These are phyloP conservation scores for Dentipellis sp. DNA, from an alignment of 768 basidiomycete species.

Conservation along the genomic window DNA sequence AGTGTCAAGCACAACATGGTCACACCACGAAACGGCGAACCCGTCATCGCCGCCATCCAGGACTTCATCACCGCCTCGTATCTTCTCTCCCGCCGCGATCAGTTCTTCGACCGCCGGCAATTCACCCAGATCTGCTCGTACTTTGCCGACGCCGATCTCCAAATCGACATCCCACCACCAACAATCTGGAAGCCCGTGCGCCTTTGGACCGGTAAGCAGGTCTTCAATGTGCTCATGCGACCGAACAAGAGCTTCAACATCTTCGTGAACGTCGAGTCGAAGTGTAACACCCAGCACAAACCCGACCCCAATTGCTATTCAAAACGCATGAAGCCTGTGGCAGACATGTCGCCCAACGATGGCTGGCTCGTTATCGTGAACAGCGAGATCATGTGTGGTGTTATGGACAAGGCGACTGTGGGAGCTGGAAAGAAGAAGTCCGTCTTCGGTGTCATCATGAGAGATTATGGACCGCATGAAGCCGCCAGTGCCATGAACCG, in stretches of 20 bases:
- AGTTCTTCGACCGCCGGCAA: constrained; percentile 86
- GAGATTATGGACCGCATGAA: constrained; percentile 93
- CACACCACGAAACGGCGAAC: constrained; percentile 96
- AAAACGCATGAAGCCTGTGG: constrained; percentile 46
- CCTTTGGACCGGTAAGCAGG: constrained; percentile 97
- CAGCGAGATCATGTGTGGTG: constrained; percentile 98
- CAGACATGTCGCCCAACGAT: constrained; percentile 92
- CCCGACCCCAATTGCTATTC: constrained; percentile 56
- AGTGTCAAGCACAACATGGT: constrained; percentile 94
- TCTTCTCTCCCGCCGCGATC: constrained; percentile 87
- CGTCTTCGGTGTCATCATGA: constrained; percentile 94
- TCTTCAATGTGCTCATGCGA: constrained; percentile 96
- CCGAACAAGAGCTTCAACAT: constrained; percentile 81
- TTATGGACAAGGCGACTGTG: constrained; percentile 97
- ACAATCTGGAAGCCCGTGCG: constrained; percentile 87
- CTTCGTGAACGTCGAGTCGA: constrained; percentile 90
- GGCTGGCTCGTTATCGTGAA: constrained; percentile 97
- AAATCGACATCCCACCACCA: constrained; percentile 94
- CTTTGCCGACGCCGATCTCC: constrained; percentile 80
- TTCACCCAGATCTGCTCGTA: constrained; percentile 97
- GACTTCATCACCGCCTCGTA: constrained; percentile 99
- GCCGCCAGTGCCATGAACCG: constrained; percentile 95
- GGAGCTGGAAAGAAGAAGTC: constrained; percentile 99
- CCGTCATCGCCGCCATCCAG: constrained; percentile 98
- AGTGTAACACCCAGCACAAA: constrained; percentile 86